phyloP scores from a whole-genome alignment of 768 basidiomycete genomes.

The Podaxis sp. region DNA sequence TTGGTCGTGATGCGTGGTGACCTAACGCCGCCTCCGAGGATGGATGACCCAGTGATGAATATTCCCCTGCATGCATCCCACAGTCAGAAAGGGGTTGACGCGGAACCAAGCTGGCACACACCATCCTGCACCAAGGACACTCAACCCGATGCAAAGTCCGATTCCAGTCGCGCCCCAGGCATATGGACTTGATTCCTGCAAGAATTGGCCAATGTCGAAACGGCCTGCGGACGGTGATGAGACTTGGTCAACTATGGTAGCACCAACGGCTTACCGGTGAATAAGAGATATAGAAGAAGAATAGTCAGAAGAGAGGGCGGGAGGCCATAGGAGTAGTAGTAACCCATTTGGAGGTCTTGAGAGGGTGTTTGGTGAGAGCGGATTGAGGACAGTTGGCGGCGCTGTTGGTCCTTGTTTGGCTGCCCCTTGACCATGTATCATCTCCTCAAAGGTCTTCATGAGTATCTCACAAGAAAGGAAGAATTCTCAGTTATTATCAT shows the following conservation, averaged over 20 bases:
- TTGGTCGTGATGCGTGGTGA: conserved; percentile 94
- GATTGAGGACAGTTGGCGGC: conserved; percentile 19
- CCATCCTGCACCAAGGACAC: conserved; percentile 96
- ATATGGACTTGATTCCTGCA: conserved; percentile 93
- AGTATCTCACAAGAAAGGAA: conserved; percentile 86
- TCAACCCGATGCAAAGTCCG: conserved; percentile 89
- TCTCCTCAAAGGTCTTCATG: conserved; percentile 88
- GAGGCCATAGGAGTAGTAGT: conserved; percentile 60
- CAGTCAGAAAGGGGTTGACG: conserved; percentile 1
- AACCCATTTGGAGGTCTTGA: conserved; percentile 39
- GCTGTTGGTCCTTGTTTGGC: conserved; percentile 28
- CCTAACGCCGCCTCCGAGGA: conserved; percentile 93
- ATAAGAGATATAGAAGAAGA: conserved; percentile 84
- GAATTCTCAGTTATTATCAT: conserved; percentile 96
- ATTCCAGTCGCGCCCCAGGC: conserved; percentile 91
- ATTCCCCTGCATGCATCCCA: conserved; percentile 74
- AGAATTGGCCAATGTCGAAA: conserved; percentile 92
- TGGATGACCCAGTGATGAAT: conserved; percentile 94
- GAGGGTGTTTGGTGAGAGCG: conserved; percentile 17
- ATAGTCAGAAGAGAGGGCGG: conserved; percentile 61
- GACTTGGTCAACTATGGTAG: neutral
- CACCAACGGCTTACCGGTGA: conserved; percentile 64
- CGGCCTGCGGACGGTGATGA: conserved; percentile 73
- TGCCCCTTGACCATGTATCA: conserved; percentile 72
- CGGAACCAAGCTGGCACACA: conserved; percentile 34